These are phyloP conservation scores for Scytalidium lignicola DNA, from an alignment of 2,329 filamentous ascomycete species.

Conservation along the genomic window DNA sequence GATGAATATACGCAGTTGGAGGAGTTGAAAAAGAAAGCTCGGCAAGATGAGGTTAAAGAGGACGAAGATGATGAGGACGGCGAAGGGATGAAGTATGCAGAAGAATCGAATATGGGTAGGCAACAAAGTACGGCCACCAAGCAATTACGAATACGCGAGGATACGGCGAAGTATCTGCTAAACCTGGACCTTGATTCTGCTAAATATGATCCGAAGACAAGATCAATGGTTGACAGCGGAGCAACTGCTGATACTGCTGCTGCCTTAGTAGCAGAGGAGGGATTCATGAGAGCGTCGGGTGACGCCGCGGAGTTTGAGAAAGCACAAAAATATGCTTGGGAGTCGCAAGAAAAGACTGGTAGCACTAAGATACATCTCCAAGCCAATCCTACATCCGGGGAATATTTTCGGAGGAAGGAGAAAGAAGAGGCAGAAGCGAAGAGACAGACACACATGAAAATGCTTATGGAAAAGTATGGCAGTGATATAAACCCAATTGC, in stretches of 20 bases:
- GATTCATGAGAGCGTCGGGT: conserved; percentile 81
- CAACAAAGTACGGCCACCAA: conserved; percentile 87
- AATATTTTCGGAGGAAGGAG: conserved; percentile 76
- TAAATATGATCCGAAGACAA: conserved; percentile 95
- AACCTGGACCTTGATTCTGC: conserved; percentile 95
- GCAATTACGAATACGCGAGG: conserved; percentile 87
- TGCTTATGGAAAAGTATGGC: conserved; percentile 79
- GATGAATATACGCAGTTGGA: conserved; percentile 87
- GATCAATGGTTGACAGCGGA: conserved; percentile 82
- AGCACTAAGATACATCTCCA: conserved; percentile 83
- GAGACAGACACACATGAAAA: conserved; percentile 61
- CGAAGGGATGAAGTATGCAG: conserved; percentile 74
- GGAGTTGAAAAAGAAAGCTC: conserved; percentile 55
- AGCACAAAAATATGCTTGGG: conserved; percentile 90
- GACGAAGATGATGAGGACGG: conserved; percentile 47
- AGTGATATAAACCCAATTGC: conserved; percentile 55
- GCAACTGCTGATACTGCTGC: conserved; percentile 76
- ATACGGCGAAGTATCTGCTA: conserved; percentile 93
- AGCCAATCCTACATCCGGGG: conserved; percentile 92
- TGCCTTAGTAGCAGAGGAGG: conserved; percentile 83
- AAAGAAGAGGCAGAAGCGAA: conserved; percentile 66
- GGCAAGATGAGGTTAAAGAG: conserved; percentile 39
- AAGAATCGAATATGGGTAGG: conserved; percentile 94
- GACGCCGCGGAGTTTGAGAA: conserved; percentile 90
- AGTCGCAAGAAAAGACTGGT: conserved; percentile 78